These are phyloP conservation scores for Penicillium sp. DNA, from an alignment of 2,329 filamentous ascomycete genomes.

Conservation along the genomic window DNA sequence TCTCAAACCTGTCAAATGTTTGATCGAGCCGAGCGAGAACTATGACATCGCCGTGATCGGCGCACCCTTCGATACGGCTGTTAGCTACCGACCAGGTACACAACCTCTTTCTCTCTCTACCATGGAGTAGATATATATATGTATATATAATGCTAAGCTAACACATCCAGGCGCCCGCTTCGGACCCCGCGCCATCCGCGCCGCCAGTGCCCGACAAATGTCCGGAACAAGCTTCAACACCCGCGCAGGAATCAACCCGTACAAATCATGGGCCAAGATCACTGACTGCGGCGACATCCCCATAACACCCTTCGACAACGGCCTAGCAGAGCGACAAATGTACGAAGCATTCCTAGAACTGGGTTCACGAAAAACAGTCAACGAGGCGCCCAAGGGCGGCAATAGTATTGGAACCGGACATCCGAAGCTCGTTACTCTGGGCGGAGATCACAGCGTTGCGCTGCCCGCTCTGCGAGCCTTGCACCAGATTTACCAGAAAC, in stretches of 20 bases:
- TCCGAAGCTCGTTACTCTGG: conserved; percentile 68
- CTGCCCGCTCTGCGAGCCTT: conserved; percentile 71
- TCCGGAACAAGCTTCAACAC: conserved; percentile 81
- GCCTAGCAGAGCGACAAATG: conserved; percentile 81
- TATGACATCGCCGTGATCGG: conserved; percentile 76
- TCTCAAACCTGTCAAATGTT: conserved; percentile 69
- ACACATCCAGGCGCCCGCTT: conserved; percentile 67
- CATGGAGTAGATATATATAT: too few relatives aligned
- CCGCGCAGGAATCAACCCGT: conserved; percentile 81
- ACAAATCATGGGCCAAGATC: conserved; percentile 75
- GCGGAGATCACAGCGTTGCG: conserved; percentile 74
- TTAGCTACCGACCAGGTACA: conserved; percentile 70
- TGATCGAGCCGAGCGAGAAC: conserved; percentile 65
- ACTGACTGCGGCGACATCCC: conserved; percentile 92
- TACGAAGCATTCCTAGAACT: conserved; percentile 77
- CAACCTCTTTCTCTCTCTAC: not conserved
- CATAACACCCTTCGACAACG: conserved; percentile 84
- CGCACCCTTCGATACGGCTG: conserved; percentile 74
- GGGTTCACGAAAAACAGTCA: conserved; percentile 50
- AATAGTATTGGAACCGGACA: conserved; percentile 41
- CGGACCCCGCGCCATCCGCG: conserved; percentile 83
- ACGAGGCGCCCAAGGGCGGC: conserved; percentile 31
- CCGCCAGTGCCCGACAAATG: conserved; percentile 80
- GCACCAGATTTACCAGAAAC: conserved; percentile 63
- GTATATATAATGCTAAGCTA: too few relatives aligned